Conservation (phyloP, 805 yeast species). For the Priceomyces castillae region DNA sequence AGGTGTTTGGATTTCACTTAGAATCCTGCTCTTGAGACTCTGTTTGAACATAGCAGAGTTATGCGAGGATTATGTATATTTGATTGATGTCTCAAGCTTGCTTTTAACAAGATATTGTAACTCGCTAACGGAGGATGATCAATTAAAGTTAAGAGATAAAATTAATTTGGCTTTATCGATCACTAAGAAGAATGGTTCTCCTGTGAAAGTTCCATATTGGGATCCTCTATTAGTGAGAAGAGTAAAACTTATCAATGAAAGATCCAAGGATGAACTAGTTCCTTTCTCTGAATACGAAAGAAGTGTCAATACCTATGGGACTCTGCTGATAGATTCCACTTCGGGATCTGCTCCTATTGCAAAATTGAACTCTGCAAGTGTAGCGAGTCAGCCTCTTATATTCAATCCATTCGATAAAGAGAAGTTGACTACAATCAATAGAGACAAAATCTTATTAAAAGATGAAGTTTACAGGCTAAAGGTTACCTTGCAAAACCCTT, state of each 20-base stretch:
- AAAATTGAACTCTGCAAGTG: constrained; percentile 2
- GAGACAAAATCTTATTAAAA: constrained; percentile 40
- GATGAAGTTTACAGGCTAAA: constrained; percentile 58
- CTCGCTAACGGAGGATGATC: constrained; percentile 58
- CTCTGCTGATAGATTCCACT: constrained; percentile 1
- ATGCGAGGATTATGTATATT: constrained; percentile 39
- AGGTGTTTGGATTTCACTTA: constrained; percentile 53
- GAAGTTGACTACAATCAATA: constrained; percentile 38
- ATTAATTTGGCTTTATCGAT: constrained; percentile 21
- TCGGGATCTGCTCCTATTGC: neutral
- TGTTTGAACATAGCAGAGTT: constrained; percentile 54
- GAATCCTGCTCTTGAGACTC: constrained; percentile 51
- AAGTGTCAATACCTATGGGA: constrained; percentile 6
- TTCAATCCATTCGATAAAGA: constrained; percentile 52
- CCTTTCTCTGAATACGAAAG: constrained; percentile 30
- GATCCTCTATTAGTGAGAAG: constrained; percentile 66
- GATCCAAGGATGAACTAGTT: constrained; percentile 37
- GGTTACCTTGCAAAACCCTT: constrained; percentile 73
- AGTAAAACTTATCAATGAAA: constrained; percentile 31
- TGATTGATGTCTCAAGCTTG: constrained; percentile 48
- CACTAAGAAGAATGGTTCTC: constrained; percentile 22
- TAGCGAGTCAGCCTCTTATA: constrained; percentile 17
- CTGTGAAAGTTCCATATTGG: constrained; percentile 54
- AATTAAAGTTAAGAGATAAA: constrained; percentile 39
- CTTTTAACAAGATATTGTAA: constrained; percentile 55